These are phyloP conservation scores for Apocynum venetum DNA, from an alignment of 257 asterid species.

Conservation along the genomic window DNA sequence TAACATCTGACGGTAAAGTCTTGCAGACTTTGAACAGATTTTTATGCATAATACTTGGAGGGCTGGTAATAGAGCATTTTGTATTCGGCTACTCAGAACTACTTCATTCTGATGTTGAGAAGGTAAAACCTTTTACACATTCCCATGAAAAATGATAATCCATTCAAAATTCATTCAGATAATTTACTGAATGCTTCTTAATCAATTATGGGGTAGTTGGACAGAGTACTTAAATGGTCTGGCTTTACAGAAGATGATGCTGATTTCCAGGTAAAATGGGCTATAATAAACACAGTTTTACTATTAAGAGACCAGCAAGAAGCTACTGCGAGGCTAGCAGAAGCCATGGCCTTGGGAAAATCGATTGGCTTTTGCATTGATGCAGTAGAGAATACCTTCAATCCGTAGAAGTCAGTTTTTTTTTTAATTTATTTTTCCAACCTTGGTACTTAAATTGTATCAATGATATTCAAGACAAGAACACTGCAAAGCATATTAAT, in stretches of 20 bases:
- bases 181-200: conserved; percentile 10
- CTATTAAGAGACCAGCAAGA: conserved; percentile 35
- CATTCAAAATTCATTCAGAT: neutral
- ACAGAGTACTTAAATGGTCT: conserved; percentile 45
- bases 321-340: conserved; percentile 43
- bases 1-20: neutral
- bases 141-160: neutral
- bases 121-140: conserved; percentile 33
- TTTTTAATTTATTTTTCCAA: neutral
- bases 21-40: conserved; percentile 43
- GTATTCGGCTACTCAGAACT: conserved; percentile 60
- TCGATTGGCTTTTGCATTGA: conserved; percentile 65
- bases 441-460: neutral
- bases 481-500: neutral
- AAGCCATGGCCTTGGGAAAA: conserved; percentile 56
- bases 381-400: conserved; percentile 37
- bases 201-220: conserved; percentile 34
- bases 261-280: conserved; percentile 34
- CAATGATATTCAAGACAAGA: neutral
- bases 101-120: conserved; percentile 61
- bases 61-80: conserved; percentile 62
- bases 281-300: conserved; percentile 36
- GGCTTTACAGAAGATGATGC: conserved; percentile 32
- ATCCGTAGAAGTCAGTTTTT: neutral
- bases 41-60: conserved; percentile 53